Base-by-base conservation (phyloP, 345 rosid genomes). In the Psidium guajava region DNA sequence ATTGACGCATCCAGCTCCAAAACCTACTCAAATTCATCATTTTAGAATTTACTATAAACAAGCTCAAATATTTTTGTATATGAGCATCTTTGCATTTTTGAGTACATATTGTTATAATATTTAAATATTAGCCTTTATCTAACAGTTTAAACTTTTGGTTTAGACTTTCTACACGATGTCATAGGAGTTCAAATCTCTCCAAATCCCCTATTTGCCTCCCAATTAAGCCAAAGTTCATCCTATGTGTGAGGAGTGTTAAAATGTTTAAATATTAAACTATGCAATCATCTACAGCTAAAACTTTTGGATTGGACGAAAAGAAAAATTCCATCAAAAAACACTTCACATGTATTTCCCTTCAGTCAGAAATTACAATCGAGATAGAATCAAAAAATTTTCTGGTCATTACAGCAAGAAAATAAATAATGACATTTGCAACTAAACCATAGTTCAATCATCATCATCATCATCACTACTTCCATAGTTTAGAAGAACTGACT, bases 401-500 rank as follows among this genome's bases (percentile, higher is more conserved):
- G 24, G 24, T 64, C 9, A 18, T 64, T 64, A 32, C 44, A 64
- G 77, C 13, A 0, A 18, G 44, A 64, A 32, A 64, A 16, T 1
- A 42, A 64, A 64, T 64, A 18, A 16, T 32, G 18, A 0, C 77
- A 64, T 18, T 61, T 64, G 24, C 12, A 64, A 2, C 11, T 64
- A 69, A 69, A 69, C 22, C 77, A 69, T 69, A 82, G 24, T 11
- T 2, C 83, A 51, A 51, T 83, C 44, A 87, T 88, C 91, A 55
- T 36, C 91, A 55, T 36, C 36, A 36, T 91, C 96, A 82, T 18
- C 47, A 32, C 92, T 95, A 83, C 93, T 93, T 10, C 88, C 95
- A 52, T 94, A 93, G 57, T 86, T 91, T 85, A 94, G 96, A 83
- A 90, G 91, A 3, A 96, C 82, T 40, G 95, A 92, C 1, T 77